phyloP scores from a whole-genome alignment of 1,284 basidiomycete genomes.

The Ustilago lituana region DNA sequence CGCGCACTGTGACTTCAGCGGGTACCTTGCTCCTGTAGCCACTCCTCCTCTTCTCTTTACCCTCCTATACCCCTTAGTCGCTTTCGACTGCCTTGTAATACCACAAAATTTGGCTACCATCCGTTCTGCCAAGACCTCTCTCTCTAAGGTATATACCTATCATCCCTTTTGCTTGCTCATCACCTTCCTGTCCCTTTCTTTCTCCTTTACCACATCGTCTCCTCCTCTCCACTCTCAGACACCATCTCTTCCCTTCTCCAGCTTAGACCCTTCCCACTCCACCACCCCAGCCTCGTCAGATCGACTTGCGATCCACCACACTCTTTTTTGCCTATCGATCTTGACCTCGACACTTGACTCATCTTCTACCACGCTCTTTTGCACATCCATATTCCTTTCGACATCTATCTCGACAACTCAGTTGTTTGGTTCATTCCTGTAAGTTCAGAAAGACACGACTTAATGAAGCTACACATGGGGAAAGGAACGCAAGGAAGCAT shows the following conservation, averaged over 20 bases:
- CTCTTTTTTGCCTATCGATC: slow-evolving; percentile 27
- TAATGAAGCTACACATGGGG: background rate
- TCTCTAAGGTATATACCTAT: slow-evolving; percentile 40
- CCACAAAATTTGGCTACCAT: background rate
- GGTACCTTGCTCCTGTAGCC: background rate
- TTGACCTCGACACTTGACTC: slow-evolving; percentile 19
- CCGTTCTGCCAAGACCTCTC: slow-evolving; percentile 24
- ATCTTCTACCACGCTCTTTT: slow-evolving; percentile 38
- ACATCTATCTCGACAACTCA: slow-evolving; percentile 11
- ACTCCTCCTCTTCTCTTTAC: background rate
- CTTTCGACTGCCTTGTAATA: slow-evolving; percentile 18
- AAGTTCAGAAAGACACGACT: slow-evolving; percentile 8
- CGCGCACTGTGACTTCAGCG: too few relatives aligned
- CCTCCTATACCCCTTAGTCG: slow-evolving; percentile 11
- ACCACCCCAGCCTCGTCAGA: slow-evolving; percentile 3
- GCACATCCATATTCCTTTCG: slow-evolving; percentile 29
- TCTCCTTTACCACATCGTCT: slow-evolving; percentile 14
- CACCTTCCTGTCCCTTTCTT: slow-evolving; percentile 4
- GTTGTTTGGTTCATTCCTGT: slow-evolving; percentile 18
- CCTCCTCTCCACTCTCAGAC: slow-evolving; percentile 21
- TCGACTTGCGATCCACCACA: slow-evolving; percentile 27
- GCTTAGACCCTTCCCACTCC: slow-evolving; percentile 4
- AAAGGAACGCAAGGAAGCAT: slow-evolving; percentile 3
- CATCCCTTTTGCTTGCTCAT: slow-evolving; percentile 4
- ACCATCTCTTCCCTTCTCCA: background rate